Evolutionary conservation across 2,329 filamentous ascomycete genomes (phyloP).

Genomic region (Beauveria australis): DNA sequence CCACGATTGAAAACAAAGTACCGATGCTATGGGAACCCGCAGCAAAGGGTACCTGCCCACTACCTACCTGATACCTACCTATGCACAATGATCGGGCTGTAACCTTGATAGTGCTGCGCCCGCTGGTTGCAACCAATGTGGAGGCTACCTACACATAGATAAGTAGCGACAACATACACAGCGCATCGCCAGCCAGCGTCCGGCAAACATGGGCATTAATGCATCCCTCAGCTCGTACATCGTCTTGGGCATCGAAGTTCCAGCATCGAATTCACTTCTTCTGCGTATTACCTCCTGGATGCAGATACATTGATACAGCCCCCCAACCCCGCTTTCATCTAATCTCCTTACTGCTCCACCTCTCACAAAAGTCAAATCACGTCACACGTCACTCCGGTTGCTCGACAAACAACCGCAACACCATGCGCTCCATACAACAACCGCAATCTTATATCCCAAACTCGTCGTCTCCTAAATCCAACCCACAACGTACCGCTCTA

Average conservation of each 20-base stretch:
- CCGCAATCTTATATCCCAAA: too few relatives aligned
- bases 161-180: too few relatives aligned
- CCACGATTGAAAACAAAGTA: constrained; percentile 1
- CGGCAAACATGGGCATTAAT: too few relatives aligned
- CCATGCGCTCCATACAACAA: neutral
- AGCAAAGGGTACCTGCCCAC: neutral
- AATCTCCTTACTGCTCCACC: too few relatives aligned
- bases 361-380: neutral
- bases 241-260: too few relatives aligned
- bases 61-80: neutral
- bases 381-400: neutral
- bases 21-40: neutral
- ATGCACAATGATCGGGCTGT: neutral
- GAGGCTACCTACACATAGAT: too few relatives aligned
- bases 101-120: neutral
- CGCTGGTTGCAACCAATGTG: too few relatives aligned
- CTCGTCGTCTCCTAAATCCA: neutral
- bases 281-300: too few relatives aligned
- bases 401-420: neutral
- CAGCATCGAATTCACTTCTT: too few relatives aligned
- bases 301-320: too few relatives aligned
- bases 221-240: too few relatives aligned
- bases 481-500: neutral
- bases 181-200: too few relatives aligned
- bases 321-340: neutral